Evolutionary conservation across 345 rosid genomes (phyloP).

Genomic region (Pugionium cornutum): DNA sequence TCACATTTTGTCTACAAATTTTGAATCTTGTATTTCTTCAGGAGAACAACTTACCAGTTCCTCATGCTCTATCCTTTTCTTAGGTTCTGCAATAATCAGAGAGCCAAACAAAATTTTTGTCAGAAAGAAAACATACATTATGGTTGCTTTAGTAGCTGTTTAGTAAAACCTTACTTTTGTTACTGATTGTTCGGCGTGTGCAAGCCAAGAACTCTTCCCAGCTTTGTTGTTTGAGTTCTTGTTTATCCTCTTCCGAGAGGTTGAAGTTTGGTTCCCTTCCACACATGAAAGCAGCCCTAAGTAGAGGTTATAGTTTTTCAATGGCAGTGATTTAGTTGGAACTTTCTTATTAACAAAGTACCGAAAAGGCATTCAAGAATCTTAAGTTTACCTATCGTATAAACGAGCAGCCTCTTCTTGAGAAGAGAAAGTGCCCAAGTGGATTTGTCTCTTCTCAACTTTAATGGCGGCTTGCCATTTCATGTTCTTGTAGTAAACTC

Average conservation of each 20-base stretch:
- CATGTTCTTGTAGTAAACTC: slow-evolving; percentile 97
- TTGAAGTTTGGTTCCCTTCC: slow-evolving; percentile 95
- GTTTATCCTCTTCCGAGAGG: slow-evolving; percentile 73
- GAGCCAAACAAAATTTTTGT: slow-evolving; percentile 7
- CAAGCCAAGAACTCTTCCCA: slow-evolving; percentile 90
- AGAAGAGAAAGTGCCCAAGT: slow-evolving; percentile 88
- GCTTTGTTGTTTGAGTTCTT: slow-evolving; percentile 64
- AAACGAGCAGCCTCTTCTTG: slow-evolving; percentile 95
- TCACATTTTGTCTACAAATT: background rate
- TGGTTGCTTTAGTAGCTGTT: background rate
- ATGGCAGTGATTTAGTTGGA: slow-evolving; percentile 4
- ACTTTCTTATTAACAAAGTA: background rate
- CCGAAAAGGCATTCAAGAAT: background rate
- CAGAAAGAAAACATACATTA: background rate
- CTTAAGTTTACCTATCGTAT: slow-evolving; percentile 68
- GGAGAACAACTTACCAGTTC: slow-evolving; percentile 4
- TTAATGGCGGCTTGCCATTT: slow-evolving; percentile 99
- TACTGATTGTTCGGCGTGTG: slow-evolving; percentile 80
- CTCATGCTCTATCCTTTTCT: slow-evolving; percentile 64
- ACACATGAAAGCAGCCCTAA: slow-evolving; percentile 98
- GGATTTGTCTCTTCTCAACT: slow-evolving; percentile 95
- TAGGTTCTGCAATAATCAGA: slow-evolving; percentile 54
- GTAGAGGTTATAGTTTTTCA: background rate
- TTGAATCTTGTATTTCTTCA: background rate
- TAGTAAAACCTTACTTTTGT: slow-evolving; percentile 64